These are phyloP conservation scores for Trichocladium antarcticum DNA, from an alignment of 495 filamentous ascomycete genomes.

Conservation along the genomic window DNA sequence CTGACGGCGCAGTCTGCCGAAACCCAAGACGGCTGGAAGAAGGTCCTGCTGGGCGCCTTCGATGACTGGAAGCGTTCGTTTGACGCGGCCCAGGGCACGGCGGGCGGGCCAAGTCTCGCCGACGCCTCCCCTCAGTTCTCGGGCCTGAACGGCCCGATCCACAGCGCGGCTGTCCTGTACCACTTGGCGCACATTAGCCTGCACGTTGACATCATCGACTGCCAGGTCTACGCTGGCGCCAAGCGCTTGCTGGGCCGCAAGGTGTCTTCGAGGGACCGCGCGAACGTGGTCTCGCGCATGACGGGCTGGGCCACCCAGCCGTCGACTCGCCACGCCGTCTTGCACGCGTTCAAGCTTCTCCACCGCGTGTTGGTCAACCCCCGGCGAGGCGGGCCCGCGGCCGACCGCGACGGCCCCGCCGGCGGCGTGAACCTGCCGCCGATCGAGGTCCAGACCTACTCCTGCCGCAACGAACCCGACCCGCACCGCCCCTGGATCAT, in stretches of 20 bases:
- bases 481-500: slow-evolving; percentile 94
- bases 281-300: slow-evolving; percentile 68
- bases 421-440: slow-evolving; percentile 22
- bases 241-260: slow-evolving; percentile 73
- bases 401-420: slow-evolving; percentile 16
- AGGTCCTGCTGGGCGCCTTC: slow-evolving; percentile 71
- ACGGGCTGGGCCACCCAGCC: slow-evolving; percentile 73
- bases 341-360: slow-evolving; percentile 83
- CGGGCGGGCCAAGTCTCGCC: slow-evolving; percentile 30
- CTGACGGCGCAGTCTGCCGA: slow-evolving; percentile 58
- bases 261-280: slow-evolving; percentile 70
- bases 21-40: slow-evolving; percentile 80
- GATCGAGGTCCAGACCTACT: slow-evolving; percentile 44
- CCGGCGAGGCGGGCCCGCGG: slow-evolving; percentile 22
- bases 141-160: slow-evolving; percentile 63
- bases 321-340: slow-evolving; percentile 76
- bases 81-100: slow-evolving; percentile 53
- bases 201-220: slow-evolving; percentile 88
- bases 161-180: slow-evolving; percentile 78
- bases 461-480: slow-evolving; percentile 73
- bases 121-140: slow-evolving; percentile 30
- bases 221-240: slow-evolving; percentile 85
- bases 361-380: slow-evolving; percentile 59
- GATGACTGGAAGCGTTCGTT: slow-evolving; percentile 93
- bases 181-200: slow-evolving; percentile 91